Evolutionary conservation across 2,329 filamentous ascomycete species (phyloP), one percentile per base, ranked within the genome.

Genomic region (Aspergillus pseudotamarii): DNA sequence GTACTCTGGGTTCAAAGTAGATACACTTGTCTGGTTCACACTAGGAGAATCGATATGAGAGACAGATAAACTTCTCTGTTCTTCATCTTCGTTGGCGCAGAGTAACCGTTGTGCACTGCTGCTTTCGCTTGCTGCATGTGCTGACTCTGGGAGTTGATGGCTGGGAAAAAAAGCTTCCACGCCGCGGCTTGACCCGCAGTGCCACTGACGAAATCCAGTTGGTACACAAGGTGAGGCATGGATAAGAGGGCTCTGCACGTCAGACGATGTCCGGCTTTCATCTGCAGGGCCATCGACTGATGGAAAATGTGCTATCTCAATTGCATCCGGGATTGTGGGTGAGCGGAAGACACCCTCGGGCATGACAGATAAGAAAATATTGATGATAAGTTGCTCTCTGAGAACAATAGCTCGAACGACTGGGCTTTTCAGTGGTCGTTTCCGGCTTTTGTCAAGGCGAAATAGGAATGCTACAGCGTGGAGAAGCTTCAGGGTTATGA

Each of bases 401-500:
- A 63, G 61, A 4, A 67, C 46, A 30, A 75, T 72, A 32, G 65
- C 50, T 10, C 41, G 59, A 6, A 50, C 63, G 34, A 74, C 59
- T 4, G 66, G 34, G 34, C 34, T 56, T 36, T 53, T 51, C 28
- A 51, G 9, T 9, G 28, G 28, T 11, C 28, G 48, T 21, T 32
- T 48, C 60, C 43, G 66, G 57, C 6, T 55, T 64, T n/a, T 67
- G 63, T 14, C 41, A 38, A 26, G 59, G 38, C 4, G 64, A 61
- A 64, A 58, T 21, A 74, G 21, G 46, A 55, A 64, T 6, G 68
- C 69, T n/a, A 67, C 28, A 1, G 60, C 57, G 46, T 73, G 71
- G n/a, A 76, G 63, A 11, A 72, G 11, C 38, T 73, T 73, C 28
- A 76, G 67, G 41, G 66, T 66, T 10, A 68, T 51, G 5, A 75